A percentile compares a stretch with the other conserved stretches of the same genome.
Evolutionary conservation across 768 basidiomycete species (phyloP).

Genomic region (Royoungia palumana): DNA sequence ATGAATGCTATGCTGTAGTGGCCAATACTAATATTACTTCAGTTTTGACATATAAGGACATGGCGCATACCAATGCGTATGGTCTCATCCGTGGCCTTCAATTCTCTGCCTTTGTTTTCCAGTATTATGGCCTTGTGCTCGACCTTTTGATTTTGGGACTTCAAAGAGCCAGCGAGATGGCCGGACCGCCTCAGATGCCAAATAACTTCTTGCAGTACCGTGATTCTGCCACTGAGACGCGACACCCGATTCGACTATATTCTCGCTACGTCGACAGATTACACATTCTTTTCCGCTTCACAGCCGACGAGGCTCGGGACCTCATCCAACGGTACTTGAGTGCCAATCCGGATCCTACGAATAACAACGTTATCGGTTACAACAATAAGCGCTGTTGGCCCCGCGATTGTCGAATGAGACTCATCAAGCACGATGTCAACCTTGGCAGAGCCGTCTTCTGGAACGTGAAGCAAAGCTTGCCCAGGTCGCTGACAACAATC

Average conservation of each 20-base stretch:
- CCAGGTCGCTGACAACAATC: slow-evolving; percentile 93
- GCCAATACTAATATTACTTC: slow-evolving; percentile 2
- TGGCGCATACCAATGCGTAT: slow-evolving; percentile 97
- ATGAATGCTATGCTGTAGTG: neutral
- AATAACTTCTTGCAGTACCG: slow-evolving; percentile 99
- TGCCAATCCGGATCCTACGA: slow-evolving; percentile 97
- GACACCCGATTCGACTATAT: slow-evolving; percentile 97
- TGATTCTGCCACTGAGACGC: slow-evolving; percentile 90
- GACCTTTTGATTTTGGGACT: slow-evolving; percentile 95
- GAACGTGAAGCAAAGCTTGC: slow-evolving; percentile 98
- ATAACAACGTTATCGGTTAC: slow-evolving; percentile 98
- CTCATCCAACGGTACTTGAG: slow-evolving; percentile 97
- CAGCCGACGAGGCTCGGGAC: slow-evolving; percentile 94
- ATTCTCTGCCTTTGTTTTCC: slow-evolving; percentile 99
- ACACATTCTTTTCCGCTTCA: slow-evolving; percentile 97
- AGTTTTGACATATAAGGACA: slow-evolving; percentile 92
- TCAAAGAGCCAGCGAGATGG: slow-evolving; percentile 99
- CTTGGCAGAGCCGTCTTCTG: slow-evolving; percentile 97
- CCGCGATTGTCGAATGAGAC: slow-evolving; percentile 95
- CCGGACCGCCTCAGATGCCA: slow-evolving; percentile 94
- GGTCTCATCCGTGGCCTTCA: slow-evolving; percentile 97
- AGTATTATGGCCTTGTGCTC: slow-evolving; percentile 94
- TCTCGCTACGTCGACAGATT: slow-evolving; percentile 94
- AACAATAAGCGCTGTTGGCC: slow-evolving; percentile 99
- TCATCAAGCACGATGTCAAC: slow-evolving; percentile 99